Evolutionary conservation across 257 asterid species (phyloP).

Genomic region (Solanum etuberosum): DNA sequence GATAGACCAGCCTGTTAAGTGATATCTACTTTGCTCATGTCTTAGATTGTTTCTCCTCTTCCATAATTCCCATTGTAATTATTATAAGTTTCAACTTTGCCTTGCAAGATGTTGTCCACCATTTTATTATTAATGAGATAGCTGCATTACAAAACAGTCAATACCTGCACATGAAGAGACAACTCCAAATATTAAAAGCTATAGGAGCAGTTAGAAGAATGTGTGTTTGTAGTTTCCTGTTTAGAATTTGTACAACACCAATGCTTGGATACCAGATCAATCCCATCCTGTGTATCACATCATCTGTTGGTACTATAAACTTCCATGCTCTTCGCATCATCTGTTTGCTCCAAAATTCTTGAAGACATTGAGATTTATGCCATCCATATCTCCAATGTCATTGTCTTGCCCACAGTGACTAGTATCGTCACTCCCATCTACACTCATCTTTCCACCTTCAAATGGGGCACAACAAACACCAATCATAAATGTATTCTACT

Average conservation of each 20-base stretch:
- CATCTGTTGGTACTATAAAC: background rate
- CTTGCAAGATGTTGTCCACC: background rate
- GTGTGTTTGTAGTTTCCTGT: background rate
- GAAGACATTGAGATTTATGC: background rate
- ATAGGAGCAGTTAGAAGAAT: background rate
- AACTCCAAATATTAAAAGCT: background rate
- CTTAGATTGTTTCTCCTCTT: background rate
- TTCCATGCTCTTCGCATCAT: background rate
- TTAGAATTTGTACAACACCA: background rate
- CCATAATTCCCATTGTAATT: too few species aligned
- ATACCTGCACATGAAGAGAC: background rate
- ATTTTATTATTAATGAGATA: background rate
- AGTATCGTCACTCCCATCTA: too few species aligned
- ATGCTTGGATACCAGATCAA: background rate
- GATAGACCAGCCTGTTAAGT: background rate
- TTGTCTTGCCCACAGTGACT: background rate
- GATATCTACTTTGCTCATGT: background rate
- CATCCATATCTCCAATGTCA: background rate
- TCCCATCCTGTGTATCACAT: background rate
- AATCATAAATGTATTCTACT: background rate
- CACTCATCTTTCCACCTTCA: background rate
- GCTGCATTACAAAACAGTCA: background rate
- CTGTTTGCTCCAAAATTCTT: background rate
- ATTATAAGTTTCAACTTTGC: background rate
- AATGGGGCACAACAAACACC: background rate